phyloP scores from a whole-genome alignment of 495 filamentous ascomycete genomes.

The Articulospora tetracladia region DNA sequence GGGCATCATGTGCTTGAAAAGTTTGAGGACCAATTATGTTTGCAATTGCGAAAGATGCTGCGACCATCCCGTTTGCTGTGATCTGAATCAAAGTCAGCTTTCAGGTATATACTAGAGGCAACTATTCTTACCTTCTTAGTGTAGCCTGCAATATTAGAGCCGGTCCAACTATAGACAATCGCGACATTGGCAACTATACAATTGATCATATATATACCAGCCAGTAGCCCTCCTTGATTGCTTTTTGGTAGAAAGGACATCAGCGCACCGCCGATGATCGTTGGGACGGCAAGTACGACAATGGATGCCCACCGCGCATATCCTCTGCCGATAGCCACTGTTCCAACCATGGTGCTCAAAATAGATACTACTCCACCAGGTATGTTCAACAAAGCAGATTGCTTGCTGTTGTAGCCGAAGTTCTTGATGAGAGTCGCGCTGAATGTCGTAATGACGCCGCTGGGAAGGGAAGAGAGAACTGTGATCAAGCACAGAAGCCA shows the following conservation, averaged over 20 bases:
- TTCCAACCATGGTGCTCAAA: constrained; percentile 43
- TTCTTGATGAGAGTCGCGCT: constrained; percentile 33
- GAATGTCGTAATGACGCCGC: not conserved
- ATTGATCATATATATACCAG: constrained; percentile 64
- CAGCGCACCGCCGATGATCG: constrained; percentile 55
- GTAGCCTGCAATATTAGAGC: constrained; percentile 10
- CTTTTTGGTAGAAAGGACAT: constrained; percentile 57
- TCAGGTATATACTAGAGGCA: not conserved
- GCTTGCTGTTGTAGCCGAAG: constrained; percentile 49
- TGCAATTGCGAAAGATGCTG: constrained; percentile 5
- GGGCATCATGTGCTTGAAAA: constrained; percentile 26
- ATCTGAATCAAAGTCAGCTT: not conserved
- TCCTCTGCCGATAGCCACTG: not conserved
- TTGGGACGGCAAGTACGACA: constrained; percentile 14
- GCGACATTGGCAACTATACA: constrained; percentile 47
- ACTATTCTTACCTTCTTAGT: constrained; percentile 8
- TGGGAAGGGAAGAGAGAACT: not conserved
- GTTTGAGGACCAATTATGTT: constrained; percentile 19
- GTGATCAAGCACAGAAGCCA: constrained; percentile 50
- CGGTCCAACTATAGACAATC: constrained; percentile 32
- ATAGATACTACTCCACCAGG: constrained; percentile 63
- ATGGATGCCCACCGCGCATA: constrained; percentile 32
- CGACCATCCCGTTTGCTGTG: not conserved
- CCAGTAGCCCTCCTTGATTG: constrained; percentile 40
- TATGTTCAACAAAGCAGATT: constrained; percentile 60